These are phyloP conservation scores for Naganishia cerealis DNA, from an alignment of 1,284 basidiomycete genomes.

Conservation along the genomic window DNA sequence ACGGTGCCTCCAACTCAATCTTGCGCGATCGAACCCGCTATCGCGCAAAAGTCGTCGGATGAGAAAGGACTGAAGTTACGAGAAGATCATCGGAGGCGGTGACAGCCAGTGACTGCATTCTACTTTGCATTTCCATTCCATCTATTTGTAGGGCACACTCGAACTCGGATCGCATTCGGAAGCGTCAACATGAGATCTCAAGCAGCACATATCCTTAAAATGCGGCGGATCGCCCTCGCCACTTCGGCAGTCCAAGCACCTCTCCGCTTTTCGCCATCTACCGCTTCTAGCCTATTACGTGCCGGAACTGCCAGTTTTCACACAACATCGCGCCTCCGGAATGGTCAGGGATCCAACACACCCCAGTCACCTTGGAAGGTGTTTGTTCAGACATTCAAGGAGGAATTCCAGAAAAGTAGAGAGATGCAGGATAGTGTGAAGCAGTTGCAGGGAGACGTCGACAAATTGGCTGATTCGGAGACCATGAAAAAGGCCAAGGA, in stretches of 20 bases:
- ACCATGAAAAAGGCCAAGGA: constrained; percentile 89
- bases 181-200: constrained; percentile 21
- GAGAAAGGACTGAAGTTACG: constrained; percentile 21
- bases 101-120: neutral
- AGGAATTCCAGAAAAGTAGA: constrained; percentile 89
- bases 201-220: constrained; percentile 20
- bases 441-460: constrained; percentile 94
- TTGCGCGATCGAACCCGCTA: constrained; percentile 4
- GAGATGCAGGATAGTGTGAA: constrained; percentile 95
- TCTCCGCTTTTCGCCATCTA: constrained; percentile 10
- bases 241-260: constrained; percentile 6
- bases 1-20: constrained; percentile 5
- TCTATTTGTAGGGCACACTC: neutral
- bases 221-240: constrained; percentile 10
- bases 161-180: neutral
- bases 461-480: constrained; percentile 93
- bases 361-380: constrained; percentile 92
- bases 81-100: constrained; percentile 2
- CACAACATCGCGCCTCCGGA: constrained; percentile 58
- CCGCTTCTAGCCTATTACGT: neutral
- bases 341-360: constrained; percentile 58
- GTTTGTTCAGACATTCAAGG: constrained; percentile 88
- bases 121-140: neutral
- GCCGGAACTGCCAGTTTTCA: constrained; percentile 58
- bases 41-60: constrained; percentile 7